Evolutionary conservation across 176 grass and related monocot species (phyloP), one percentile per base, ranked within the genome.

Genomic region (Pharus latifolius): DNA sequence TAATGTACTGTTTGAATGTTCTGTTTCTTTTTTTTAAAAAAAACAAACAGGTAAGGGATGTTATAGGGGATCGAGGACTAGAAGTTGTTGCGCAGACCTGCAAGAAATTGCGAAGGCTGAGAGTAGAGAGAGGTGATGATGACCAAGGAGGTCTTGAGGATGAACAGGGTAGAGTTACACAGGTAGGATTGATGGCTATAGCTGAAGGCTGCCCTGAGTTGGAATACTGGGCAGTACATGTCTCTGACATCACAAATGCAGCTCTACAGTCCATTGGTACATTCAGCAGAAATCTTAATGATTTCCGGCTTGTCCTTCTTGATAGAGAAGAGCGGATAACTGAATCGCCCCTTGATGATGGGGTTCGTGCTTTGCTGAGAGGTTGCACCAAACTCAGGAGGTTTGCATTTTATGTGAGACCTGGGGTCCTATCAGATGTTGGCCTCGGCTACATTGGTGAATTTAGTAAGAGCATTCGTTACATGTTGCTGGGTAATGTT

Each of bases 271-370:
- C 87, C 10, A 67, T 99, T 3, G 95, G 95, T 59, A 80, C 81
- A 34, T 55, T 70, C 75, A 74, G 81, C 79, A 91, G 70, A 85
- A 94, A 91, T 67, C 84, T 99, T 30, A 86, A 86, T 6, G 95
- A 99, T 76, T 99, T 99, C 67, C 90, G 95, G 55, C 89, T 99
- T 69, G 95, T 99, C 56, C 71, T 99, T 34, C 90, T 99, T 41
- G 95, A 94, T 66, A 91, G 84, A 91, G 72, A 94, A 80, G 70
- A 43, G 3, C 58, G 46, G 40, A 88, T 91, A 75, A 88, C 87
- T 0, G 95, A 94, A 5, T 56, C 83, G 31, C 95, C 95, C 53
- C 90, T 99, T 28, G 95, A 99, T 74, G 86, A 83, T 11, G 95
- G 95, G 4, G 95, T 94, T 10, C 90, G 90, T 56, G 82, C 78